A percentile compares a stretch with the other conserved stretches of the same genome.
Conservation (phyloP, 805 yeast genomes). For the Candida odintsovae region DNA sequence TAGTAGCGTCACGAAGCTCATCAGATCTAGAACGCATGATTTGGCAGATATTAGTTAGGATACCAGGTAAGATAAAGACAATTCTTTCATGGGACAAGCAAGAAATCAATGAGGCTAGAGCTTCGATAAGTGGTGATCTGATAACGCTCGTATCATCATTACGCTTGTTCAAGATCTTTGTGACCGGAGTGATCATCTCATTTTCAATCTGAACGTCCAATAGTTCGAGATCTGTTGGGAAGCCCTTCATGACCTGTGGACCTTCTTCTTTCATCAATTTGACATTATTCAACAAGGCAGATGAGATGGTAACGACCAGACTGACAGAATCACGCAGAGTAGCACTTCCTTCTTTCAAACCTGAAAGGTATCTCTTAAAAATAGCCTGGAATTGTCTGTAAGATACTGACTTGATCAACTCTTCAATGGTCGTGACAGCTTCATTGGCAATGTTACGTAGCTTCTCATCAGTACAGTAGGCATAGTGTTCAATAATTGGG, state of each 20-base stretch:
- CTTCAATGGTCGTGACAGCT: conserved; percentile 56
- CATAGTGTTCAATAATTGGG: conserved; percentile 82
- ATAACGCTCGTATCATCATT: conserved; percentile 74
- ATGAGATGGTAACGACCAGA: conserved; percentile 52
- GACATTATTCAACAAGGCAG: conserved; percentile 38
- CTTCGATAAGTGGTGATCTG: conserved; percentile 78
- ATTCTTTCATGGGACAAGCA: conserved; percentile 55
- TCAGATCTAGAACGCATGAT: conserved; percentile 80
- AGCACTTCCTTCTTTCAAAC: conserved; percentile 40
- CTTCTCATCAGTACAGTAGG: conserved; percentile 52
- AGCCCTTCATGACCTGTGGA: conserved; percentile 22
- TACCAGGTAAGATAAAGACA: conserved; percentile 65
- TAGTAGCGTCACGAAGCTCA: conserved; percentile 79
- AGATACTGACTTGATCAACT: conserved; percentile 48
- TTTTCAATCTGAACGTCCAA: conserved; percentile 43
- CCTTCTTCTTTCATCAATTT: conserved; percentile 12
- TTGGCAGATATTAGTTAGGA: conserved; percentile 83
- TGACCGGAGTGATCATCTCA: conserved; percentile 58
- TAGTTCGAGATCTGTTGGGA: conserved; percentile 32
- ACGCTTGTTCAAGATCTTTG: conserved; percentile 52
- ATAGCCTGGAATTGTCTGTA: conserved; percentile 82
- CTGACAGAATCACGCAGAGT: conserved; percentile 51
- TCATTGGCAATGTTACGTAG: conserved; percentile 59
- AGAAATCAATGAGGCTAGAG: conserved; percentile 60
- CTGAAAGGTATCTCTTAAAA: conserved; percentile 57